A percentile compares a stretch with the other conserved stretches of the same genome.
Evolutionary conservation across 352 stramenopile species (phyloP).

Genomic region (Phytophthora citrophthora): DNA sequence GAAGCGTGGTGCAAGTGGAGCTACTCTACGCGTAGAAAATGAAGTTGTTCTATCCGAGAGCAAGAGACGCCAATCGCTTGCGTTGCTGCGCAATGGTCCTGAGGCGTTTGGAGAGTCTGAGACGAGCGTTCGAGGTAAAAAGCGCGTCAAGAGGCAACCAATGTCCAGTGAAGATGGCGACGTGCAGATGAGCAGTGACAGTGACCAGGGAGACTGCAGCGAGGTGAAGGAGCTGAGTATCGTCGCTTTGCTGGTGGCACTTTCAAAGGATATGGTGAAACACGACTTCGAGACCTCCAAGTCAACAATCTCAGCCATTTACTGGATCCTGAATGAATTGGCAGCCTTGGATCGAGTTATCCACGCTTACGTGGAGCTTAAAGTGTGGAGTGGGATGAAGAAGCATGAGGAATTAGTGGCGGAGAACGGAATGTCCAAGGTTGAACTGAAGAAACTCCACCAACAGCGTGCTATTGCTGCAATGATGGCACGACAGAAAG

Average conservation of each 20-base stretch:
- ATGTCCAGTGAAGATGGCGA: constrained; percentile 57
- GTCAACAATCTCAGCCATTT: constrained; percentile 78
- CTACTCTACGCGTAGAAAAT: constrained; percentile 21
- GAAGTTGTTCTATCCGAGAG: constrained; percentile 45
- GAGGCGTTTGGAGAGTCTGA: constrained; percentile 71
- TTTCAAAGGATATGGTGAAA: constrained; percentile 77
- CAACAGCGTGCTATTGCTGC: constrained; percentile 85
- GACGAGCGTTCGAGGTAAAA: constrained; percentile 56
- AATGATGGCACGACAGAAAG: constrained; percentile 83
- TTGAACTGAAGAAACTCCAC: constrained; percentile 76
- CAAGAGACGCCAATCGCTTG: constrained; percentile 58
- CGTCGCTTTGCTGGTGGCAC: constrained; percentile 55
- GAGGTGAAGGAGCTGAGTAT: constrained; percentile 76
- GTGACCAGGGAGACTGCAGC: constrained; percentile 54
- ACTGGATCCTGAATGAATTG: constrained; percentile 82
- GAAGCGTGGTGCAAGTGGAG: constrained; percentile 34
- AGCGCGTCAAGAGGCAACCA: constrained; percentile 69
- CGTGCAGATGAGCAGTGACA: constrained; percentile 78
- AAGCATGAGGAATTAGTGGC: constrained; percentile 55
- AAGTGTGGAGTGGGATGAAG: constrained; percentile 71
- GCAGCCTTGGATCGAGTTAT: constrained; percentile 57
- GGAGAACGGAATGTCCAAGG: constrained; percentile 73
- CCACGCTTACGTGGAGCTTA: constrained; percentile 58
- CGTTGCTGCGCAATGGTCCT: constrained; percentile 57
- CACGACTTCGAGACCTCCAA: constrained; percentile 83